Percentiles rank a stretch among this genome's conserved stretches.
phyloP scores from a whole-genome alignment of 2,329 filamentous ascomycete genomes.

The Simplicillium sp. region DNA sequence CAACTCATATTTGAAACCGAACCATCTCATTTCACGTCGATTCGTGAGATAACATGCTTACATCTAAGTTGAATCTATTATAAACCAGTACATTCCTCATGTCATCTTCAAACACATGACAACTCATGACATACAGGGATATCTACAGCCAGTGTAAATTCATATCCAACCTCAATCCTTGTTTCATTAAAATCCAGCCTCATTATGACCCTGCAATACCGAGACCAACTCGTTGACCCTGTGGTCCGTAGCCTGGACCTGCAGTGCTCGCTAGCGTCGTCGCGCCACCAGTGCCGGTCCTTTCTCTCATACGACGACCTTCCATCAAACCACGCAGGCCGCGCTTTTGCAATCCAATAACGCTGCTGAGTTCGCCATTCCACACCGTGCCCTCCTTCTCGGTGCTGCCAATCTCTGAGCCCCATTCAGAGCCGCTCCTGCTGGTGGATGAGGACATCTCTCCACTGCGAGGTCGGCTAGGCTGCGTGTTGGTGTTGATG shows the following conservation, averaged over 20 bases:
- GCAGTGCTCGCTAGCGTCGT: conserved; percentile 21
- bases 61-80: no score
- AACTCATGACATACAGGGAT: neutral
- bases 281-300: conserved; percentile 36
- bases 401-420: conserved; percentile 41
- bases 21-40: no score
- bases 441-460: conserved; percentile 41
- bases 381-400: conserved; percentile 52
- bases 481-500: conserved; percentile 35
- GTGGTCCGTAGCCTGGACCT: conserved; percentile 14
- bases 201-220: conserved; percentile 37
- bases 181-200: no score
- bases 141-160: conserved; percentile 3
- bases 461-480: conserved; percentile 31
- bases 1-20: no score
- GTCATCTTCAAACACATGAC: no score
- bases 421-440: conserved; percentile 46
- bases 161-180: neutral
- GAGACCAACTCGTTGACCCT: conserved; percentile 35
- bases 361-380: conserved; percentile 73
- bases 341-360: conserved; percentile 91
- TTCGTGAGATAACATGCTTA: no score
- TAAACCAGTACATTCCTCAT: no score
- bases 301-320: conserved; percentile 73
- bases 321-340: conserved; percentile 92